A percentile compares a stretch with the other conserved stretches of the same genome.
These are phyloP conservation scores for Sergeia podlipaevii DNA, from an alignment of 208 protist genomes.

Conservation along the genomic window DNA sequence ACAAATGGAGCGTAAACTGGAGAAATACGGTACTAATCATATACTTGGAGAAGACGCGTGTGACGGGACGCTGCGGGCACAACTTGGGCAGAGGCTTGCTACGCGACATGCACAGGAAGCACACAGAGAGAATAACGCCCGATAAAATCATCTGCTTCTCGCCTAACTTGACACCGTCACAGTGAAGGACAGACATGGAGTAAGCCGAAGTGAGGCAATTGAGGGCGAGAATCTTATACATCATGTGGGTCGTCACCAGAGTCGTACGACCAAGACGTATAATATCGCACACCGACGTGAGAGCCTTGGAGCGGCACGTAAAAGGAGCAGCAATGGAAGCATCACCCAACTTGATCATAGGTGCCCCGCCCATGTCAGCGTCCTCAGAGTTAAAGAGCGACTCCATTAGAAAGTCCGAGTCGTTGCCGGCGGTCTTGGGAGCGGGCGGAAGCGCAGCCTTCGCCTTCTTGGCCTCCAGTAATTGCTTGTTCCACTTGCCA, in stretches of 20 bases:
- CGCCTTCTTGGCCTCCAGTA: conserved; percentile 49
- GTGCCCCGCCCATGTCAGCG: conserved; percentile 59
- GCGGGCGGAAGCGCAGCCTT: conserved; percentile 38
- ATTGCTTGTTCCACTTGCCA: conserved; percentile 74
- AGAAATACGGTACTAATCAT: conserved; percentile 93
- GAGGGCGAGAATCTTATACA: conserved; percentile 99
- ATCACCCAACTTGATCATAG: conserved; percentile 93
- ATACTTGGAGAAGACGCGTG: conserved; percentile 95
- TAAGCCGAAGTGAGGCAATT: conserved; percentile 98
- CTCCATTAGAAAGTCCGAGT: conserved; percentile 86
- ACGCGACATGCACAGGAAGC: conserved; percentile 98
- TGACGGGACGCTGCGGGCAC: conserved; percentile 89
- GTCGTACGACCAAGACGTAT: conserved; percentile 97
- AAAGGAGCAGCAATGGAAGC: conserved; percentile 94
- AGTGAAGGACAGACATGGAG: conserved; percentile 95
- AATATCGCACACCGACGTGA: conserved; percentile 92
- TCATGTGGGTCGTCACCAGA: conserved; percentile 98
- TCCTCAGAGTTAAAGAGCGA: conserved; percentile 88
- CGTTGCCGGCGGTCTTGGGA: conserved; percentile 4
- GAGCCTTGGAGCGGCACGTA: conserved; percentile 88
- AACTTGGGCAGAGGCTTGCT: conserved; percentile 92
- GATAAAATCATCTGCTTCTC: conserved; percentile 97
- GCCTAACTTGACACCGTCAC: conserved; percentile 96
- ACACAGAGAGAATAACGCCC: conserved; percentile 93
- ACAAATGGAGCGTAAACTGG: conserved; percentile 96